Evolutionary conservation across 257 asterid genomes (phyloP), one percentile per base, ranked within the genome.

Genomic region (Solanum raphanifolium): DNA sequence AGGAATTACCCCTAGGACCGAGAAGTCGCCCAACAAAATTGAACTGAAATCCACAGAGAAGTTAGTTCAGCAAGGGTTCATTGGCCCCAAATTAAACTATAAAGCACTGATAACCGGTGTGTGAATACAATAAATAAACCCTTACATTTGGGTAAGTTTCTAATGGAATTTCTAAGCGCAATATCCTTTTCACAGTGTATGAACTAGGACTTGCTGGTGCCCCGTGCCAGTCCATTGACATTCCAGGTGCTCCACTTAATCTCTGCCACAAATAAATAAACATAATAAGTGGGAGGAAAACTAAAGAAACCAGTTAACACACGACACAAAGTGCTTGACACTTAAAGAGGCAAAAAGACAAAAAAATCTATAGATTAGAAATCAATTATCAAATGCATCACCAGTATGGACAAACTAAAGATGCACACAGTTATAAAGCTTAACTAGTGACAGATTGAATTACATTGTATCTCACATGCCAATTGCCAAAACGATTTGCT

Each of bases 151-250:
- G 99, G 89, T 89, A 97, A 90, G 89, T 95, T 87, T 96, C 99
- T 84, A 97, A 96, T 55, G 99, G 99, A 90, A 96, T 96, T 72
- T 97, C 99, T 84, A 97, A 90, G 88, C 98, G 99, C 95, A 97
- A 88, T 86, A 97, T 94, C 91, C 95, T 94, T 88, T 96, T 97
- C 83, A 96, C 96, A 6, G 98, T 96, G 90, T 90, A 94, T 41
- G 99, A 91, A 90, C 98, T 97, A 79, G 99, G 99, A 90, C 99
- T 96, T 86, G 99, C 98, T 9, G 99, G 99, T 75, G 99, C 98
- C 83, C 99, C 99, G 91, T 94, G 99, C 99, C 99, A 97, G 90
- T 95, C 98, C 99, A 97, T 97, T 34, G 96, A 90, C 99, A 95
- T 97, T 87, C 99, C 99, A 88, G 94, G 93, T 86, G 95, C 95